Base-by-base conservation (phyloP, 139 green algal genomes). In the Chlamydomonas eustigma region DNA sequence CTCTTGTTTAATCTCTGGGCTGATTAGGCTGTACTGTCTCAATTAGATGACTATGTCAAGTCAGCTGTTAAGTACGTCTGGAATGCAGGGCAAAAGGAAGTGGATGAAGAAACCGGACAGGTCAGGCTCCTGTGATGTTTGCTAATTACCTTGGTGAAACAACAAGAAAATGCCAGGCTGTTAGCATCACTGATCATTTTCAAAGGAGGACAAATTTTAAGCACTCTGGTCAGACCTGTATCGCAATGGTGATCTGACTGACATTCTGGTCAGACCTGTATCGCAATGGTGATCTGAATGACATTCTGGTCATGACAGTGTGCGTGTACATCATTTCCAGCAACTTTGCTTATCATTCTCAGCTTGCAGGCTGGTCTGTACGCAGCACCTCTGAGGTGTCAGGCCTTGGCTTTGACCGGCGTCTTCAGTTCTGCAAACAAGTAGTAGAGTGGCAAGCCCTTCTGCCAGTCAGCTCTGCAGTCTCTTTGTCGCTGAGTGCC, bases 21-120 rank as follows among this genome's bases (percentile, higher is more conserved):
- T n/a, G n/a, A n/a, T 39, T 28, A 63, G 58, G 72, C 78, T 1
- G 86, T 92, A 24, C 39, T 86, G 37, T 58, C 50, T 4, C 88
- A 93, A 80, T 50, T 86, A 66, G 58, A 70, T 35, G 58, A 70
- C 58, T 84, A 84, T 67, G 65, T 94, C 32, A 91, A 92, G 77
- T 89, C 89, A 0, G 76, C 88, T 6, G 37, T 92, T 36, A 76
- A 64, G 37, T 76, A 76, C 36, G 34, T 32, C 6, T 32, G 75
- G 72, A 22, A 32, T 66, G 32, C 64, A 71, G 32, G 64, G 64
- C 32, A 80, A 39, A 75, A 70, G 72, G 64, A 70, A 64, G 34
- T 71, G 44, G n/a, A 58, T 18, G 44, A 12, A 28, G 44, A 58
- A 18, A 58, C 12, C 44, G 44, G 28, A 32, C 65, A 39, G 22